phyloP scores from a whole-genome alignment of 148 eudicot genomes.

The Arctostaphylos glauca region DNA sequence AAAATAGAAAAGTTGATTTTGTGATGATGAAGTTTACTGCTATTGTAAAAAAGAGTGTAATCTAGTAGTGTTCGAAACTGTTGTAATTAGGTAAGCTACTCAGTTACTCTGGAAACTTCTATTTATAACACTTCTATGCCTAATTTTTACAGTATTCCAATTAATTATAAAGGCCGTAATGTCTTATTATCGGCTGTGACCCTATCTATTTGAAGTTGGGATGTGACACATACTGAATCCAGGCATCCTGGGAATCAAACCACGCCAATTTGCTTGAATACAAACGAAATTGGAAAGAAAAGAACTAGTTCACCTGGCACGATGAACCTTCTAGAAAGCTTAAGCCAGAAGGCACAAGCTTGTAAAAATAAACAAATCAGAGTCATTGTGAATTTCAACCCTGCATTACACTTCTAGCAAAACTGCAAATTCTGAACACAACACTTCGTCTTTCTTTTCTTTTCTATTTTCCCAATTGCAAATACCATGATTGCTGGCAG shows the following conservation, averaged over 20 bases:
- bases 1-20: too few relatives aligned
- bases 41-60: too few relatives aligned
- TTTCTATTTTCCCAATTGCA: background rate
- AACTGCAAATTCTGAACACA: background rate
- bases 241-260: background rate
- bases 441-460: background rate
- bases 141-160: too few relatives aligned
- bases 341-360: background rate
- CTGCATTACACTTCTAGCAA: background rate
- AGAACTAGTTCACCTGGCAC: background rate
- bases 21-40: too few relatives aligned
- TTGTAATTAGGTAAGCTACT: too few relatives aligned
- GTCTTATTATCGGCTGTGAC: too few relatives aligned
- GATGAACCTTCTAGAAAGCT: background rate
- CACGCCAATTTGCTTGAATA: background rate
- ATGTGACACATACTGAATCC: background rate
- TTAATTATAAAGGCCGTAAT: too few relatives aligned
- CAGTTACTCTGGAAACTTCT: too few relatives aligned
- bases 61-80: too few relatives aligned
- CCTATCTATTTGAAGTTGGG: too few relatives aligned
- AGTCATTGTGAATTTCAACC: background rate
- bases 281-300: background rate
- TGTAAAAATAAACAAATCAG: background rate
- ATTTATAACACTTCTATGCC: too few relatives aligned
- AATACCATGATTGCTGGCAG: background rate